Percentiles rank a stretch among this genome's conserved stretches.
phyloP scores from a whole-genome alignment of 2,329 filamentous ascomycete species.

The Fusarium pseudograminearum region DNA sequence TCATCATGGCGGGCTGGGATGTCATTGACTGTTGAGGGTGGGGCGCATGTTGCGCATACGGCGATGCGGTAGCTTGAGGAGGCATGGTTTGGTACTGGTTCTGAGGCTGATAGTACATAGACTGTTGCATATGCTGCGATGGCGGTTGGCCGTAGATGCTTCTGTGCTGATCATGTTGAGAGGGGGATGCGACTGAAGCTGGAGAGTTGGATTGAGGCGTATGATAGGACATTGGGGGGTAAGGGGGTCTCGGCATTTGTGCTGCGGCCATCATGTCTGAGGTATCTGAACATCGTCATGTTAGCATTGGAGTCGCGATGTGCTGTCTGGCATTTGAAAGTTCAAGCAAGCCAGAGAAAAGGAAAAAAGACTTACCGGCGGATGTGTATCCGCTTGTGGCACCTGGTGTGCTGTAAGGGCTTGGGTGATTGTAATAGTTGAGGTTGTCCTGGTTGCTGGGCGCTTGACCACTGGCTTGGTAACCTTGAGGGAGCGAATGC shows the following conservation, averaged over 20 bases:
- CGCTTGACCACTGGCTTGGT: slow-evolving; percentile 74
- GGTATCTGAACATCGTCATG: slow-evolving; percentile 58
- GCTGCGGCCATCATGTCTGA: slow-evolving; percentile 76
- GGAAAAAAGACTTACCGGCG: slow-evolving; percentile 73
- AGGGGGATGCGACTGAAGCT: slow-evolving; percentile 89
- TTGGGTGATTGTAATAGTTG: slow-evolving; percentile 82
- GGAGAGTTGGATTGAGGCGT: slow-evolving; percentile 96
- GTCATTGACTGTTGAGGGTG: slow-evolving; percentile 68
- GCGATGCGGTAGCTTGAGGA: slow-evolving; percentile 69
- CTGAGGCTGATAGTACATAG: slow-evolving; percentile 80
- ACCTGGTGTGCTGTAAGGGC: slow-evolving; percentile 85
- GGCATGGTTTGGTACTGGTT: slow-evolving; percentile 75
- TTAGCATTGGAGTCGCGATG: slow-evolving; percentile 38
- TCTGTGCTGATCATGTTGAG: slow-evolving; percentile 89
- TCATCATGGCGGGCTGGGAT: slow-evolving; percentile 74
- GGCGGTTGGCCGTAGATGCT: slow-evolving; percentile 85
- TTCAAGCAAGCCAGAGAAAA: not conserved
- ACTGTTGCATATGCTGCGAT: slow-evolving; percentile 80
- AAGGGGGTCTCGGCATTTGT: slow-evolving; percentile 79
- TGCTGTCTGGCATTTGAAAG: slow-evolving; percentile 5
- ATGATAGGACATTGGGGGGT: slow-evolving; percentile 91
- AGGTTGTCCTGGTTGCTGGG: slow-evolving; percentile 73
- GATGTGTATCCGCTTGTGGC: slow-evolving; percentile 87
- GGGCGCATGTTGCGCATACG: slow-evolving; percentile 70
- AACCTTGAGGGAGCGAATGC: slow-evolving; percentile 74